Conservation (phyloP, 2,329 filamentous ascomycete genomes). For the Purpureocillium takamizusanense region DNA sequence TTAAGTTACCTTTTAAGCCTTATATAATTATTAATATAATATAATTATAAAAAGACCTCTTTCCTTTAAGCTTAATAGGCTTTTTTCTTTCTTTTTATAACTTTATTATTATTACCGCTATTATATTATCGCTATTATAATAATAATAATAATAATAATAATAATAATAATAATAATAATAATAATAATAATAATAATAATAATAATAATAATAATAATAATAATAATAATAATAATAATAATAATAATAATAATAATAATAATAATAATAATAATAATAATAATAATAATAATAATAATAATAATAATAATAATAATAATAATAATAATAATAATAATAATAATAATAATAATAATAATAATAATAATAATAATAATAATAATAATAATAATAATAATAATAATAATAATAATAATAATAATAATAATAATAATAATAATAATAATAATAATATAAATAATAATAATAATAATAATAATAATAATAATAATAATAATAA, state of each 20-base stretch:
- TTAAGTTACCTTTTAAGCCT: too few species aligned
- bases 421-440: too few species aligned
- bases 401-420: too few species aligned
- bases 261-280: conserved; percentile 1
- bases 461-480: too few species aligned
- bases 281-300: background rate
- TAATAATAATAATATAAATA: too few species aligned
- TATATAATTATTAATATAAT: too few species aligned
- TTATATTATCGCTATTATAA: conserved; percentile 1
- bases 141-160: conserved; percentile 1
- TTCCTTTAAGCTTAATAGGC: too few species aligned
- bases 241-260: conserved; percentile 3
- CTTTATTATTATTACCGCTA: too few species aligned
- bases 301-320: too few species aligned
- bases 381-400: background rate
- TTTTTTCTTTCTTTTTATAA: too few species aligned
- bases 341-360: conserved; percentile 1
- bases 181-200: background rate
- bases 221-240: conserved; percentile 1
- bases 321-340: conserved; percentile 1
- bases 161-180: background rate
- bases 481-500: too few species aligned
- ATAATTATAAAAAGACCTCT: too few species aligned
- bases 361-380: conserved; percentile 3
- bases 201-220: background rate